phyloP scores from a whole-genome alignment of 805 yeast species.

The Barnettozyma sp. region DNA sequence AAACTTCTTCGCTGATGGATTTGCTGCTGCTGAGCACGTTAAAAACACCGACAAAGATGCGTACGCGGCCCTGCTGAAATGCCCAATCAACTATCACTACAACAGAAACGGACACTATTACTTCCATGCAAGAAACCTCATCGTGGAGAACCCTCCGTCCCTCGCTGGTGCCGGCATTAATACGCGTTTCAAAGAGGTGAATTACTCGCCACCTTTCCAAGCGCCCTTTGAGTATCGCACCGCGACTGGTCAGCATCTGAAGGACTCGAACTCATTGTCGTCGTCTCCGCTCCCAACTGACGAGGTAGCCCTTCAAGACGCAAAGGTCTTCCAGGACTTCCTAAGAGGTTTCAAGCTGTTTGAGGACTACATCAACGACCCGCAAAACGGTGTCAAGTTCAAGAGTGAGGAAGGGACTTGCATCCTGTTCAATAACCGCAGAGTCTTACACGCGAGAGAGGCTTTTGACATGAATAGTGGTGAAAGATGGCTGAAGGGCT shows the following conservation, averaged over 20 bases:
- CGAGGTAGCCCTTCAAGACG: constrained; percentile 34
- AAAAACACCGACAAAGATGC: constrained; percentile 52
- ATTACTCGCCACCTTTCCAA: constrained; percentile 79
- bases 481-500: constrained; percentile 67
- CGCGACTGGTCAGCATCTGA: constrained; percentile 29
- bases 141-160: no score
- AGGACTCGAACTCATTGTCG: no score
- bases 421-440: constrained; percentile 63
- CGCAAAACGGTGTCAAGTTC: constrained; percentile 46
- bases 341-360: constrained; percentile 52
- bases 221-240: constrained; percentile 64
- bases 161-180: no score
- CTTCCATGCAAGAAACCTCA: constrained; percentile 52
- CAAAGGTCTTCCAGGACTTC: constrained; percentile 45
- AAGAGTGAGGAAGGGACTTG: constrained; percentile 54
- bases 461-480: constrained; percentile 40
- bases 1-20: constrained; percentile 63
- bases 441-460: constrained; percentile 61
- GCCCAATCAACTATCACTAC: constrained; percentile 68
- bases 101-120: constrained; percentile 55
- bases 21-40: constrained; percentile 54
- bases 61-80: constrained; percentile 49
- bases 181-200: constrained; percentile 47
- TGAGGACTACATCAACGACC: constrained; percentile 48
- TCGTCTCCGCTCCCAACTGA: no score